Evolutionary conservation across 345 rosid species (phyloP), one percentile per base, ranked within the genome.

Genomic region (Aurinia saxatilis): DNA sequence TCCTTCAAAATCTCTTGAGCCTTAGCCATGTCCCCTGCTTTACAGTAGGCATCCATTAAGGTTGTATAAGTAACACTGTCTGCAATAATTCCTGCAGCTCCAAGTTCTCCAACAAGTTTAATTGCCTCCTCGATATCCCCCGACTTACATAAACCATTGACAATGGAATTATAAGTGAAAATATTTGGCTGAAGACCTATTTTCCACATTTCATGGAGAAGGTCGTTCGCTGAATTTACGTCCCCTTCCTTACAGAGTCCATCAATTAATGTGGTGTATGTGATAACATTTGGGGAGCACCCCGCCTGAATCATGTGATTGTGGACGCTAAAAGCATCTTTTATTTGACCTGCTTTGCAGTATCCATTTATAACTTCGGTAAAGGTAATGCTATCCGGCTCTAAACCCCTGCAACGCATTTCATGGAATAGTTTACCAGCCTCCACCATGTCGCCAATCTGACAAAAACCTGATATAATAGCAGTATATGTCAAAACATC

Each of bases 181-280:
- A 87, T 66, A 75, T 92, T 92, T 65, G 79, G 78, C 25, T 77
- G 82, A 74, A 92, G 91, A 50, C 98, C 97, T 67, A 82, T 76
- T 35, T 73, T 48, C 63, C 80, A 76, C 86, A 92, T 79, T 75
- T 87, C 95, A 65, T 87, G 91, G 47, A 92, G 90, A 76, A 92
- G 95, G 44, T 89, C 97, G 14, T 87, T 89, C 10, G 98, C 96
- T 18, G 95, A 80, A 19, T 85, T 85, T 45, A 92, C 37, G 62
- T 92, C 95, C 57, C 98, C 90, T 30, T 50, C 50, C 75, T 85
- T 89, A 77, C 97, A 89, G 27, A 92, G 86, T 54, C 96, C 98
- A 65, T 89, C 98, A 11, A 82, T 80, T 61, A 92, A 74, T 31
- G 90, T 80, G 15, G 96, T 85, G 67, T 92, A 89, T 5, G 97